Base-by-base conservation (phyloP, 352 stramenopile species). In the Globisporangium canariense region DNA sequence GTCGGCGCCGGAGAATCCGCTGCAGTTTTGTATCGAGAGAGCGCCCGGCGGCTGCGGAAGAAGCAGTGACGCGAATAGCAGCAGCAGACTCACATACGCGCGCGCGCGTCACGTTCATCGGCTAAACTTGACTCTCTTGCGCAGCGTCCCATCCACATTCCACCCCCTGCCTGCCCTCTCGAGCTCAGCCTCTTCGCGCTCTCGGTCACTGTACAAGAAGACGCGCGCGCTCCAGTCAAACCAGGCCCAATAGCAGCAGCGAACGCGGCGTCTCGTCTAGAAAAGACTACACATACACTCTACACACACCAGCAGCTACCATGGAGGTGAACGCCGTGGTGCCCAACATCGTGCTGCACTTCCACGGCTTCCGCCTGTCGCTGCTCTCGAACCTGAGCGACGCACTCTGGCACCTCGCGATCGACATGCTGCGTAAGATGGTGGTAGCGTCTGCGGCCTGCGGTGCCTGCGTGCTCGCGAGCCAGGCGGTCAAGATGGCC, bases 331-430 rank as follows among this genome's bases (percentile, higher is more conserved):
- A 58, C 61, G 56, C 68, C 25, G 63, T 73, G 52, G 64, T 78
- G 25, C 74, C 77, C 18, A 81, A 72, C 50, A 70, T 91, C 55
- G 78, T 90, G 60, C 70, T 91, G 55, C 76, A 86, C 52, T 78
- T 91, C 59, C 79, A 84, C 20, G 83, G 80, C 60, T 75, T 90
- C 51, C 78, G 67, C 51, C 58, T 71, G 28, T 73, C 66, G 50
- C 50, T 69, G 43, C 60, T 75, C 34, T 64, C 61, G 41, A 70
- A 60, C 28, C 49, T 79, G n/a, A 54, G 56, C 34, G 67, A 72
- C 49, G 64, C 64, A 43, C 50, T 64, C n/a, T 61, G 54, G 34
- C 60, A 64, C 51, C 59, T 79, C 50, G 47, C 61, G 8, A 18
- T 70, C 41, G 64, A 73, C 41, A 63, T 77, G 54, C 58, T 66